Base-by-base conservation (phyloP, 306 rosid genomes). In the Spatholobus suberectus region DNA sequence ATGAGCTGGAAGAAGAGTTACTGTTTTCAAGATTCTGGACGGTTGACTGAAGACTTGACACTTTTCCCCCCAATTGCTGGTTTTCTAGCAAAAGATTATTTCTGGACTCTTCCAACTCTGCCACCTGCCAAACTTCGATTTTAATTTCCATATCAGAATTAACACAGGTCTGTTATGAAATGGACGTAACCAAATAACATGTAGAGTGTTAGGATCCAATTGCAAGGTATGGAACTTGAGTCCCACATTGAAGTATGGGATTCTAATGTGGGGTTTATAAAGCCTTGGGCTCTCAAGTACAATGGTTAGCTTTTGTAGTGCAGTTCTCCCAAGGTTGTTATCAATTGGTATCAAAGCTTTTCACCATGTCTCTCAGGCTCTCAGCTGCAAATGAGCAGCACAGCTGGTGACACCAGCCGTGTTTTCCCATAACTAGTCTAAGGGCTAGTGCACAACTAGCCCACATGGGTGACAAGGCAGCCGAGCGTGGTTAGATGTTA, bases 111-210 rank as follows among this genome's bases (percentile, higher is more conserved):
- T 92, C 96, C 90, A 92, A 89, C 87, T 87, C 93, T 83, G 84
- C 86, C 86, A 94, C 95, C 99, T 96, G 99, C 90, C 91, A 89
- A 81, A 88, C 95, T 93, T 93, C 89, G 89, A 84, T 87, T 95
- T 93, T 87, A 92, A 92, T 90, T 86, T 86, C 95, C 90, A 78
- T 73, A 93, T 96, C 92, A 96, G 97, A 91, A 87, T 84, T 88
- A 91, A 84, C 81, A 83, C 78, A 70, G 66, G 79, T 52, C 44
- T 85, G 70, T 37, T 66, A 80, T 73, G 79, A 74, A 81, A 75
- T 73, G 77, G 66, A 68, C 78, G 49, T 79, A 81, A 84, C 83
- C 80, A 78, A 58, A 75, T 40, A 73, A 75, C 85, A 80, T 77
- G 41, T 29, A n/a, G 2, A 13, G 43, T 15, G 43, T 17, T 63